Evolutionary conservation across 352 stramenopile genomes (phyloP), one percentile per base, ranked within the genome.

Genomic region (Peronospora destructor): DNA sequence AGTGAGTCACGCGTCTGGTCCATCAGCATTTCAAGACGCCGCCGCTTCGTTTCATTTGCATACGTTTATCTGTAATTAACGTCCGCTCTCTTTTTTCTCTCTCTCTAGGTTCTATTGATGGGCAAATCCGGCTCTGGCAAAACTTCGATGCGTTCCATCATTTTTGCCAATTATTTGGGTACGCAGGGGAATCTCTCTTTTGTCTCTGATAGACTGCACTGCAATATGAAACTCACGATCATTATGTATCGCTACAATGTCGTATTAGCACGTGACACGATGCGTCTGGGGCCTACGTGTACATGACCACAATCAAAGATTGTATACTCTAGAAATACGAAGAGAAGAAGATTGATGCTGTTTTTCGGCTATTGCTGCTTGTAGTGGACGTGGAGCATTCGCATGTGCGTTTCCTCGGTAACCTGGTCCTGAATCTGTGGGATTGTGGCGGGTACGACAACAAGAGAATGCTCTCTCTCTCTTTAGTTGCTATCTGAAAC

Each of bases 161-260:
- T 99, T 65, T 99, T 99, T 68, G 97, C 96, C 56, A 99, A 99
- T 77, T 99, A 99, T 72, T 66, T 98, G 49, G 95, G 78, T 94
- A 63, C 32, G 12, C 8, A 23, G 30, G 12, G 19, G 0, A 33
- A 9, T 42, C 3, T 21, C 19, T 21, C 0, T 25, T 29, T 12
- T 25, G 4, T 40, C 19, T 37, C 7, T 3, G 13, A 49, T 49
- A 14, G 13, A 3, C n/a, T n/a, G n/a, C 19, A 21, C 19, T 21
- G 3, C 3, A 21, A 1, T 21, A 21, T 21, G 19, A 21, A 21
- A 21, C 19, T 21, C 19, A n/a, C n/a, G n/a, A n/a, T n/a, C n/a
- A n/a, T n/a, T n/a, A n/a, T n/a, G n/a, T n/a, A n/a, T n/a, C n/a
- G n/a, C n/a, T n/a, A n/a, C n/a, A n/a, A n/a, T n/a, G n/a, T n/a